Percentiles rank a stretch among this genome's conserved stretches.
These are phyloP conservation scores for Microsporum canis DNA, from an alignment of 2,329 filamentous ascomycete species.

Conservation along the genomic window DNA sequence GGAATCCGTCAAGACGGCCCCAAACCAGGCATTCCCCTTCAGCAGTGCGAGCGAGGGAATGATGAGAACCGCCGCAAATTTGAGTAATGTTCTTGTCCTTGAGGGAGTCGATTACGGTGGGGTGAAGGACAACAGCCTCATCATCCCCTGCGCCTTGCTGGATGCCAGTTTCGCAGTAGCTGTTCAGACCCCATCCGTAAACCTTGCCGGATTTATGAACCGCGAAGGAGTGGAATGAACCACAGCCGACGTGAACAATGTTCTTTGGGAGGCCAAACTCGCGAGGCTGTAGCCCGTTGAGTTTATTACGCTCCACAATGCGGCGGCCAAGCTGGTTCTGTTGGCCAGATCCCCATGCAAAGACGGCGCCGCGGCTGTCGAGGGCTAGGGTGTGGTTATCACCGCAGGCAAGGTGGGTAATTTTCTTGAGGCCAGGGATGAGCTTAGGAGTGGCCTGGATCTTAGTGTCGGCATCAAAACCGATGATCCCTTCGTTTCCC, in stretches of 20 bases:
- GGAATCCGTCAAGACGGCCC: slow-evolving; percentile 49
- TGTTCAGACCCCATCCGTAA: slow-evolving; percentile 78
- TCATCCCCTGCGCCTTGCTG: slow-evolving; percentile 53
- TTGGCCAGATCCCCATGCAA: slow-evolving; percentile 54
- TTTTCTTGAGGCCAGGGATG: slow-evolving; percentile 43
- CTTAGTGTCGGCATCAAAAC: slow-evolving; percentile 40
- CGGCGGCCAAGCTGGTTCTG: slow-evolving; percentile 59
- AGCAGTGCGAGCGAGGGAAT: slow-evolving; percentile 51
- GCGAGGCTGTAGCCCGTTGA: slow-evolving; percentile 44
- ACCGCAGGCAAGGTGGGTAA: slow-evolving; percentile 44
- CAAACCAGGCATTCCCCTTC: slow-evolving; percentile 47
- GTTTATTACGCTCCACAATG: slow-evolving; percentile 48
- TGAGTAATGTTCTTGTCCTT: slow-evolving; percentile 51
- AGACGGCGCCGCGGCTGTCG: slow-evolving; percentile 48
- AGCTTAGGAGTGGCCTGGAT: slow-evolving; percentile 38
- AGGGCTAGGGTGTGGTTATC: slow-evolving; percentile 49
- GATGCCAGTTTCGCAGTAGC: slow-evolving; percentile 69
- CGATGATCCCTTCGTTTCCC: slow-evolving; percentile 54
- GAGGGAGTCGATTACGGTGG: slow-evolving; percentile 56
- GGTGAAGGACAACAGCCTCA: slow-evolving; percentile 60
- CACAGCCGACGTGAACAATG: slow-evolving; percentile 54
- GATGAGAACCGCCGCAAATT: slow-evolving; percentile 63
- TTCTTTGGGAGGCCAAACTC: slow-evolving; percentile 48
- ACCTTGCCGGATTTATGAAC: slow-evolving; percentile 57
- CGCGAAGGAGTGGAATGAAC: slow-evolving; percentile 73